phyloP scores from a whole-genome alignment of 1,139 yeast genomes.

The Insectozyma bohioensis region DNA sequence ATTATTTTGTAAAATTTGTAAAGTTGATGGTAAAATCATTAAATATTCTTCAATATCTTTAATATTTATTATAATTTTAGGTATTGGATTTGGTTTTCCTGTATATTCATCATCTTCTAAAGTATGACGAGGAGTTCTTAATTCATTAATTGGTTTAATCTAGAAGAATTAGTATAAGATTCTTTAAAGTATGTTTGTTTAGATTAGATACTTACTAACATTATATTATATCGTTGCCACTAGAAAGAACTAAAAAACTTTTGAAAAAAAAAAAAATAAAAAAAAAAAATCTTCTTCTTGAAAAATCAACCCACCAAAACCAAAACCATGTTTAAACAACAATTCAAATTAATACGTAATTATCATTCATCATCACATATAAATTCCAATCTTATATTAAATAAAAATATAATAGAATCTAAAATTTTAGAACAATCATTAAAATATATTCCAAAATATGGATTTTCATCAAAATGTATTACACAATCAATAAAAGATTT shows the following conservation, averaged over 20 bases:
- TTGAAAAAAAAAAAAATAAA: slow-evolving; percentile 1
- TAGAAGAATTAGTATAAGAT: slow-evolving; percentile 18
- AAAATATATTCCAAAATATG: slow-evolving; percentile 63
- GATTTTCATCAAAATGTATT: slow-evolving; percentile 67
- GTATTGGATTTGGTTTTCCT: slow-evolving; percentile 18
- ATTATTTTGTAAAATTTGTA: slow-evolving; percentile 24
- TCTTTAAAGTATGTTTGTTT: too few relatives aligned
- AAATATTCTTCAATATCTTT: slow-evolving; percentile 15
- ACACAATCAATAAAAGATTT: slow-evolving; percentile 59
- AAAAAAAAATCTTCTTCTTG: too few relatives aligned
- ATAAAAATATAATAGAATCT: slow-evolving; percentile 30
- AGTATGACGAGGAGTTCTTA: slow-evolving; percentile 53
- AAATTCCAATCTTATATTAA: slow-evolving; percentile 31
- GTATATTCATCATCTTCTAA: slow-evolving; percentile 45
- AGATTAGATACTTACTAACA: too few relatives aligned
- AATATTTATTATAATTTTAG: slow-evolving; percentile 15
- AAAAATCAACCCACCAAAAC: not conserved
- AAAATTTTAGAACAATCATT: slow-evolving; percentile 35
- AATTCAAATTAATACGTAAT: too few relatives aligned
- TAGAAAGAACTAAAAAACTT: too few relatives aligned
- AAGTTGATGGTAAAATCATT: slow-evolving; percentile 29
- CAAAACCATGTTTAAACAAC: slow-evolving; percentile 1
- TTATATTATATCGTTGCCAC: too few relatives aligned
- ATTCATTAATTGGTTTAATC: slow-evolving; percentile 59
- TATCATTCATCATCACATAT: slow-evolving; percentile 43